A percentile compares a stretch with the other conserved stretches of the same genome.
Evolutionary conservation across 768 basidiomycete genomes (phyloP).

Genomic region (Tricholoma hemisulphureum): DNA sequence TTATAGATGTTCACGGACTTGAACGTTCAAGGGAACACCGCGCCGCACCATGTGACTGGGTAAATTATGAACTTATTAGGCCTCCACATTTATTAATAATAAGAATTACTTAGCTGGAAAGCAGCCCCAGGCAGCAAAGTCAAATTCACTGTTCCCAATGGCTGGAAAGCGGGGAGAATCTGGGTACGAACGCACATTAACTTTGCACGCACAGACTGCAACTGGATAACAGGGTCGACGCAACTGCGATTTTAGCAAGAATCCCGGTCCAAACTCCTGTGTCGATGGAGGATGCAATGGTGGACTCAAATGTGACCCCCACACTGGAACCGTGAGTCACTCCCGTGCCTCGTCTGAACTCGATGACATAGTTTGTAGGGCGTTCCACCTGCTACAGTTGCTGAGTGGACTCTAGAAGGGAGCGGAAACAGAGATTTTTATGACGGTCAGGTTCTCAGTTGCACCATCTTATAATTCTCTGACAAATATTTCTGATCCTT

Average conservation of each 20-base stretch:
- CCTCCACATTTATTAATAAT: background rate
- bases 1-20: constrained; percentile 59
- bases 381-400: constrained; percentile 67
- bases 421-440: constrained; percentile 51
- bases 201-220: background rate
- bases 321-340: constrained; percentile 47
- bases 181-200: constrained; percentile 36
- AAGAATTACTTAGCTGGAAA: constrained; percentile 34
- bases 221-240: constrained; percentile 46
- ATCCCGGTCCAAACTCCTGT: constrained; percentile 59
- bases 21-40: constrained; percentile 43
- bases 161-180: constrained; percentile 65
- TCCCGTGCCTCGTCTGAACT: background rate
- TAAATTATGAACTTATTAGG: constrained; percentile 15
- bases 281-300: constrained; percentile 68
- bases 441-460: constrained; percentile 42
- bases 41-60: constrained; percentile 48
- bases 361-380: constrained; percentile 31
- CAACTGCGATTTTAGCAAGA: constrained; percentile 57
- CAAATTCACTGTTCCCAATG: constrained; percentile 54
- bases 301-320: constrained; percentile 55
- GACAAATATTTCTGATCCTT: background rate
- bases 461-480: constrained; percentile 4
- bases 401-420: constrained; percentile 61
- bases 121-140: constrained; percentile 37